A percentile compares a stretch with the other conserved stretches of the same genome.
These are phyloP conservation scores for Mesembryanthemum crystallinum DNA, from an alignment of 148 eudicot genomes.

Conservation along the genomic window DNA sequence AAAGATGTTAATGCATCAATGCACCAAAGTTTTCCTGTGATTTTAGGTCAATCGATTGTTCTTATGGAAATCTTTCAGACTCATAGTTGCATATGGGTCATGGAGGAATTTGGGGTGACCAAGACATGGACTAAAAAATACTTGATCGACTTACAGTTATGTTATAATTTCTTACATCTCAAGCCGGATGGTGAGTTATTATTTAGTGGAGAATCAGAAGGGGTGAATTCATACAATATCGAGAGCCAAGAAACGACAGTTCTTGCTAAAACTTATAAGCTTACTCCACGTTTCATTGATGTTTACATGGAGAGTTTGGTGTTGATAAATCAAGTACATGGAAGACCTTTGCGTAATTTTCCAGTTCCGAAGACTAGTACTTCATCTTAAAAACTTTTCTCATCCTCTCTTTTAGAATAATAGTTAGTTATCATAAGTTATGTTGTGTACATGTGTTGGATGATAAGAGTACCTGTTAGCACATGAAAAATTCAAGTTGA, in stretches of 20 bases:
- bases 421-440: no score
- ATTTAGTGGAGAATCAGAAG: slow-evolving; percentile 1
- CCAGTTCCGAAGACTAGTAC: background rate
- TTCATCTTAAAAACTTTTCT: background rate
- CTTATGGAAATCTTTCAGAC: slow-evolving; percentile 1
- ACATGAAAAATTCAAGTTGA: no score
- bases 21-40: slow-evolving; percentile 8
- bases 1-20: background rate
- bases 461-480: no score
- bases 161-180: background rate
- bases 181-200: slow-evolving; percentile 13
- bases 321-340: background rate
- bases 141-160: slow-evolving; percentile 5
- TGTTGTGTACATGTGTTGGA: no score
- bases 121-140: slow-evolving; percentile 7
- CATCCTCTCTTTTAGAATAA: background rate
- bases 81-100: slow-evolving; percentile 15
- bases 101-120: background rate
- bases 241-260: slow-evolving; percentile 4
- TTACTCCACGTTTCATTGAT: slow-evolving; percentile 3
- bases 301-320: slow-evolving; percentile 18
- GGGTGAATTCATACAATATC: slow-evolving; percentile 18
- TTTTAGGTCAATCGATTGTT: background rate
- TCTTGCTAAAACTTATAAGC: slow-evolving; percentile 18
- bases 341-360: background rate